phyloP scores from a whole-genome alignment of 176 grass and related monocot genomes.

The Oryza glumipatula region DNA sequence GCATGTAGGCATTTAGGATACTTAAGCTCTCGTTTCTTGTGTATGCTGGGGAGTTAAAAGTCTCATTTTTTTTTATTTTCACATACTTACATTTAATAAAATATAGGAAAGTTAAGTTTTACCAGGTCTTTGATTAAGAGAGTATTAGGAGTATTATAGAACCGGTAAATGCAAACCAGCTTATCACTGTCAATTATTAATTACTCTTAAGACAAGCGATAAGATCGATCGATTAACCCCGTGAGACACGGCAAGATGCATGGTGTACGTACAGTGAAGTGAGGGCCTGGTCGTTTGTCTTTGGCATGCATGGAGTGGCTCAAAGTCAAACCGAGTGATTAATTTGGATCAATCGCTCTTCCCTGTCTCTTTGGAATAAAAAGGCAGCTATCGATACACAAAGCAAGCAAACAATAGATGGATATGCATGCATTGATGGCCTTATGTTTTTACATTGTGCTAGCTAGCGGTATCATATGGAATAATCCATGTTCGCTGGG shows the following conservation, averaged over 20 bases:
- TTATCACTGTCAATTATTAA: background rate
- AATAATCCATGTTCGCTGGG: conserved; percentile 32
- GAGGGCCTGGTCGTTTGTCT: background rate
- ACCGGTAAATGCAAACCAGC: background rate
- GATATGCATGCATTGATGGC: background rate
- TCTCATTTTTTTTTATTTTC: too few species aligned
- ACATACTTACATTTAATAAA: too few species aligned
- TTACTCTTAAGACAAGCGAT: background rate
- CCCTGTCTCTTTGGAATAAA: conserved; percentile 24
- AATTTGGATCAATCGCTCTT: conserved; percentile 14
- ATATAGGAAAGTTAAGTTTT: too few species aligned
- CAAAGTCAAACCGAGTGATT: conserved; percentile 24
- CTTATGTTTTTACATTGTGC: conserved; percentile 11
- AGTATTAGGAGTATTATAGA: too few species aligned
- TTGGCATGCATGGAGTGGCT: background rate
- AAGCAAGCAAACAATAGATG: background rate
- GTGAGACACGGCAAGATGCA: background rate
- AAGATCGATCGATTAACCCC: background rate
- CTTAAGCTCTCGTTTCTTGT: too few species aligned
- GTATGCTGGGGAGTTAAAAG: too few species aligned
- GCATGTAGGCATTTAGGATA: too few species aligned
- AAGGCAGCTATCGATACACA: background rate
- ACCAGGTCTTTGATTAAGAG: too few species aligned
- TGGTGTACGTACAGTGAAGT: background rate
- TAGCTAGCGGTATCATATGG: background rate